phyloP scores from a whole-genome alignment of 2,329 filamentous ascomycete genomes.

The Epichloe typhina region DNA sequence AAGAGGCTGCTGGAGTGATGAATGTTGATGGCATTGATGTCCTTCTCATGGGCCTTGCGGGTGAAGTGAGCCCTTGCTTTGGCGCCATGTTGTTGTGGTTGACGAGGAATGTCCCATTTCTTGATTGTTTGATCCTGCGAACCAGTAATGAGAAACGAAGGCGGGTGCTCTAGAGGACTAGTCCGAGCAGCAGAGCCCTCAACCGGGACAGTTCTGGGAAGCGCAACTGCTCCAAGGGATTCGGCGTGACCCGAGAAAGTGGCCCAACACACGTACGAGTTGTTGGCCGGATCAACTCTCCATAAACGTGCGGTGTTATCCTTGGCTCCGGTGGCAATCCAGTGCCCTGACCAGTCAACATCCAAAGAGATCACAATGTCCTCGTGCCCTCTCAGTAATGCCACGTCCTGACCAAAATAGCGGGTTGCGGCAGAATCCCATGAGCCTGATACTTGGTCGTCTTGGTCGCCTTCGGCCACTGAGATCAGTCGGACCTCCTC shows the following conservation, averaged over 20 bases:
- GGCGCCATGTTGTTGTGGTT: constrained; percentile 27
- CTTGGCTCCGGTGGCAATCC: constrained; percentile 92
- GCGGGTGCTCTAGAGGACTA: constrained; percentile 67
- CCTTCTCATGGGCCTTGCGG: constrained; percentile 93
- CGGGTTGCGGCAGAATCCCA: constrained; percentile 18
- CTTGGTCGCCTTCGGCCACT: constrained; percentile 30
- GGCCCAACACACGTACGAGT: constrained; percentile 67
- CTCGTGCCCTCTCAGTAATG: constrained; percentile 74
- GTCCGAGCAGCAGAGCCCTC: constrained; percentile 56
- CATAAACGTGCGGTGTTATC: constrained; percentile 90
- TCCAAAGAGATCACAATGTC: constrained; percentile 94
- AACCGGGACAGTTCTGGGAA: constrained; percentile 58
- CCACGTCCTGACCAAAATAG: constrained; percentile 85
- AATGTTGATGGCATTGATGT: constrained; percentile 89
- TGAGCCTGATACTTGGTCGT: constrained; percentile 11
- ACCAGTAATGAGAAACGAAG: constrained; percentile 75
- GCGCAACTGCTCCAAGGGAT: constrained; percentile 77
- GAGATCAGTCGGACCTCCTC: constrained; percentile 87
- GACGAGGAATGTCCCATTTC: constrained; percentile 68
- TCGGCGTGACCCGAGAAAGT: constrained; percentile 87
- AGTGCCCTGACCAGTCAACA: constrained; percentile 91
- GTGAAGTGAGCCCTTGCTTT: constrained; percentile 64
- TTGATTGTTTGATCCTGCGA: constrained; percentile 95
- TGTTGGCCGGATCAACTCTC: constrained; percentile 64
- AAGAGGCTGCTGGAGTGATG: constrained; percentile 67